These are phyloP conservation scores for Xylaria sp. DNA, from an alignment of 2,329 filamentous ascomycete species.

Conservation along the genomic window DNA sequence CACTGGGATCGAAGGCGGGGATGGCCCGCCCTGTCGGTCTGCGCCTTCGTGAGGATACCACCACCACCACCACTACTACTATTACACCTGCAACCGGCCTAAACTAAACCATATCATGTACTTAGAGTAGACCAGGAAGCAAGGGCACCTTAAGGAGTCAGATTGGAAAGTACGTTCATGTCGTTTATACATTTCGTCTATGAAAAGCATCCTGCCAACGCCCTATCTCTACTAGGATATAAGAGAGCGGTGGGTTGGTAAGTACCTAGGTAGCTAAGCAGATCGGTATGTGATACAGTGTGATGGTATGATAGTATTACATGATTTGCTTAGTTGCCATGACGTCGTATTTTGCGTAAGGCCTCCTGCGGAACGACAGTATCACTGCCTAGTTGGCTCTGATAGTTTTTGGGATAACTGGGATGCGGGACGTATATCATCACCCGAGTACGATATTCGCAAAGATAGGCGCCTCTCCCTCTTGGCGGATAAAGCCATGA, in stretches of 20 bases:
- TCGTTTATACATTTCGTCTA: slow-evolving; percentile 30
- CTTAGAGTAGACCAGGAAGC: too few species aligned
- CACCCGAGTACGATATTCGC: neutral
- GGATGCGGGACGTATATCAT: neutral
- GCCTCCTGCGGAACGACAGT: too few species aligned
- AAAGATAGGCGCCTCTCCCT: neutral
- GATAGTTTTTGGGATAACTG: neutral
- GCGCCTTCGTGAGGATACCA: too few species aligned
- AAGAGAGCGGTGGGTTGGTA: neutral
- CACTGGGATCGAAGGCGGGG: too few species aligned
- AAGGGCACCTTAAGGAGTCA: too few species aligned
- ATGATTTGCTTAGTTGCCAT: slow-evolving; percentile 2
- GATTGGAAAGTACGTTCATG: neutral
- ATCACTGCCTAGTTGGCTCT: too few species aligned
- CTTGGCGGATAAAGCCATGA: neutral
- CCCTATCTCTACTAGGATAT: neutral
- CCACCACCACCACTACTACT: too few species aligned
- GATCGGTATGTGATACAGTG: slow-evolving; percentile 21
- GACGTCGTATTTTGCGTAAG: neutral
- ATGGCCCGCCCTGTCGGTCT: too few species aligned
- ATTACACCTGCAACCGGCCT: too few species aligned
- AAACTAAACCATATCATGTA: too few species aligned
- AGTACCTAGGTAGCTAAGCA: neutral
- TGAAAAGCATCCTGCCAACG: neutral
- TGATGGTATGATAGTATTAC: slow-evolving; percentile 29